These are phyloP conservation scores for Pseudogymnoascus sp. DNA, from an alignment of 2,329 filamentous ascomycete genomes.

Conservation along the genomic window DNA sequence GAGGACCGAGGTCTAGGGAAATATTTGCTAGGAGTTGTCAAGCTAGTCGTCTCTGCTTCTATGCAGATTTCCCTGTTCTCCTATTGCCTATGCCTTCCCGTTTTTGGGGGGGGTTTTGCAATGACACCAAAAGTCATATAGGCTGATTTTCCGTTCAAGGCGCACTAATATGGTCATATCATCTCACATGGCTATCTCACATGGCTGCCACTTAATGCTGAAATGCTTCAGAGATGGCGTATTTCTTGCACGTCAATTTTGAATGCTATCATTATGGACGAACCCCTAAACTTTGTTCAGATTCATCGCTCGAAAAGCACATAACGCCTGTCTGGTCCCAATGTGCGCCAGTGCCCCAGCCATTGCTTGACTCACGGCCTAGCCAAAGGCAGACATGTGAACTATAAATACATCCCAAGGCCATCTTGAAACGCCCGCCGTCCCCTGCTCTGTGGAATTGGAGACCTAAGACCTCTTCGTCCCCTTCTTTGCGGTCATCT, in stretches of 20 bases:
- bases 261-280: not conserved
- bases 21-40: too few relatives aligned
- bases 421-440: not conserved
- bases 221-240: not conserved
- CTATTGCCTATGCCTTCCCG: too few relatives aligned
- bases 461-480: constrained; percentile 37
- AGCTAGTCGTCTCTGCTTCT: too few relatives aligned
- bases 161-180: too few relatives aligned
- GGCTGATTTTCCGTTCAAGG: too few relatives aligned
- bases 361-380: not conserved
- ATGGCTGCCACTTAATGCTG: not conserved
- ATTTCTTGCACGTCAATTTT: not conserved
- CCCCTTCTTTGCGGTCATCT: constrained; percentile 52
- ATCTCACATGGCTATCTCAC: not conserved
- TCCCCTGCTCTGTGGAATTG: not conserved
- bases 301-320: not conserved
- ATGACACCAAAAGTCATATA: too few relatives aligned
- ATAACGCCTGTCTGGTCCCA: not conserved
- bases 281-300: not conserved
- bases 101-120: too few relatives aligned
- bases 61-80: too few relatives aligned
- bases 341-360: constrained; percentile 1
- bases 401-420: constrained; percentile 4
- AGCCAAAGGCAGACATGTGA: not conserved
- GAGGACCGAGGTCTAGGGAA: too few relatives aligned